phyloP scores from a whole-genome alignment of 116 monocot genomes.

The Iris pallida region DNA sequence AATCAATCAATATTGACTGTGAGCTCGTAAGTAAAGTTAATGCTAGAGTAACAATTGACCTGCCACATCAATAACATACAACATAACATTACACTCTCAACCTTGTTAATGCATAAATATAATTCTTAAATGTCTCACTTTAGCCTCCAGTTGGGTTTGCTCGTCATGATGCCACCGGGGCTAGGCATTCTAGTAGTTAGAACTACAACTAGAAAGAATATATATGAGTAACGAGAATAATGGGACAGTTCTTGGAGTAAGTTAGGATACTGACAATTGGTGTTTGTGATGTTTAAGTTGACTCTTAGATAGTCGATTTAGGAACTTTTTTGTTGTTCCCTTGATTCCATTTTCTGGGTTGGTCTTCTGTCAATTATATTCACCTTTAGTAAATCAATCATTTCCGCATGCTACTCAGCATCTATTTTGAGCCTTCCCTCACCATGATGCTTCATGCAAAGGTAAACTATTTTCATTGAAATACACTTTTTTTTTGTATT shows the following conservation, averaged over 20 bases:
- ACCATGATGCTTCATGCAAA: no score
- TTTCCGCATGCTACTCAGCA: no score
- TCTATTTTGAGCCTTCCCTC: no score
- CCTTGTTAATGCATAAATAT: neutral
- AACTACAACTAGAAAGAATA: conserved; percentile 23
- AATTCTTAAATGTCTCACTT: conserved; percentile 46
- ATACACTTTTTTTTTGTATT: no score
- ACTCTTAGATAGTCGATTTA: no score
- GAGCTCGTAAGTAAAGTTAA: conserved; percentile 96
- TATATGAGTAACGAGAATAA: neutral
- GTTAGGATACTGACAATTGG: neutral
- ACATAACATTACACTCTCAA: neutral
- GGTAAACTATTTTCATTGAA: no score
- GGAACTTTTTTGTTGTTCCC: no score
- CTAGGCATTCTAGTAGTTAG: conserved; percentile 6
- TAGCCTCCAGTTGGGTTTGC: conserved; percentile 71
- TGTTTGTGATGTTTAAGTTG: neutral
- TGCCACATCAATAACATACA: conserved; percentile 20
- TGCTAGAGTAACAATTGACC: conserved; percentile 82
- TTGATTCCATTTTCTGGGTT: no score
- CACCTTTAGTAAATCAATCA: no score
- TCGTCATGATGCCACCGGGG: conserved; percentile 20
- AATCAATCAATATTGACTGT: conserved; percentile 90
- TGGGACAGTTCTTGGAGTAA: neutral
- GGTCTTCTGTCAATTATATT: no score